Conservation (phyloP, 1,139 yeast genomes). For the Starmera stellimalicola region DNA sequence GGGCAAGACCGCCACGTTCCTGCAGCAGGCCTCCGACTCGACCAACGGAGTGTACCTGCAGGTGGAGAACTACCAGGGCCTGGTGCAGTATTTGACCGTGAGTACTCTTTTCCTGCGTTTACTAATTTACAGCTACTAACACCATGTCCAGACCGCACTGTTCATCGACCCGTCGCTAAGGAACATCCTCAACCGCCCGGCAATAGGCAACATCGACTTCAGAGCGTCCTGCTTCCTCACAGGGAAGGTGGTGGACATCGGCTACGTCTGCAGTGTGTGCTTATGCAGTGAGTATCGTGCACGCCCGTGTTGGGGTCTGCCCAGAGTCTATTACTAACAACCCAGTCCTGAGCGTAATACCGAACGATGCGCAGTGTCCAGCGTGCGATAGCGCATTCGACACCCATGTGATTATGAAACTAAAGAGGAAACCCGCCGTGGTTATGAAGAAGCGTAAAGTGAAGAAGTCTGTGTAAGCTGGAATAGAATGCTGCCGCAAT, state of each 20-base stretch:
- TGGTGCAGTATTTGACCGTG: slow-evolving; percentile 53
- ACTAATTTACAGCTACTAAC: slow-evolving; percentile 11
- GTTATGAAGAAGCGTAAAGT: slow-evolving; percentile 32
- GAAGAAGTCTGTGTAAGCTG: slow-evolving; percentile 16
- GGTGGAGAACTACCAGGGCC: slow-evolving; percentile 64
- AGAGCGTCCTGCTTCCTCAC: slow-evolving; percentile 92
- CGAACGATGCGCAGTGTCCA: slow-evolving; percentile 46
- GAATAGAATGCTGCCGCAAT: slow-evolving; percentile 1
- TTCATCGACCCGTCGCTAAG: slow-evolving; percentile 80
- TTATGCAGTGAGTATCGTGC: slow-evolving; percentile 42
- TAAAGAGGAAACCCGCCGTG: slow-evolving; percentile 48
- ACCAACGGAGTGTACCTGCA: slow-evolving; percentile 84
- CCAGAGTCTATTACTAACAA: slow-evolving; percentile 18
- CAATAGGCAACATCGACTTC: slow-evolving; percentile 82
- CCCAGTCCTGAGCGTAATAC: slow-evolving; percentile 39
- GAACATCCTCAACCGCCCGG: slow-evolving; percentile 67
- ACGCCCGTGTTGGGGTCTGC: too few species aligned
- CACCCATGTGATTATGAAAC: slow-evolving; percentile 44
- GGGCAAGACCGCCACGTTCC: slow-evolving; percentile 67
- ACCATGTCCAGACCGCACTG: slow-evolving; percentile 44
- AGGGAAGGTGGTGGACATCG: slow-evolving; percentile 82
- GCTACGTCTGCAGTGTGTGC: slow-evolving; percentile 93
- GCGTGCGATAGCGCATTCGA: slow-evolving; percentile 60
- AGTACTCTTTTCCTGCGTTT: background rate
- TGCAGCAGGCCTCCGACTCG: slow-evolving; percentile 95